A percentile compares a stretch with the other conserved stretches of the same genome.
These are phyloP conservation scores for Paecilomyces formosus DNA, from an alignment of 2,329 filamentous ascomycete genomes.

Conservation along the genomic window DNA sequence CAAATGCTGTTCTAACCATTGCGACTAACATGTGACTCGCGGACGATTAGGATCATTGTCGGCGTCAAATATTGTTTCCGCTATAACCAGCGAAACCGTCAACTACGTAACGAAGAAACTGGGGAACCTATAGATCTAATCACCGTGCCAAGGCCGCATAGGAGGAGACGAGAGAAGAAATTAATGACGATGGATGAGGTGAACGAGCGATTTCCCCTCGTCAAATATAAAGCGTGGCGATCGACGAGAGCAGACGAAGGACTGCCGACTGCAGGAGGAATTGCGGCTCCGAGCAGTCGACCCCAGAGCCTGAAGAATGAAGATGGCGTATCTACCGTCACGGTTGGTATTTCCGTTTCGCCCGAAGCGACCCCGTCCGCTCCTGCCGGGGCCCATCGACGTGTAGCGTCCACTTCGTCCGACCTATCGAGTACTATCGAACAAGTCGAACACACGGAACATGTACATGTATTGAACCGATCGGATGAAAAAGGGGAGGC, in stretches of 20 bases:
- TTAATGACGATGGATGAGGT: slow-evolving; percentile 99
- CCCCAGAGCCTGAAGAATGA: slow-evolving; percentile 65
- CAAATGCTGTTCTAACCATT: neutral
- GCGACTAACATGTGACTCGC: slow-evolving; percentile 3
- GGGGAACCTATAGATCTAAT: slow-evolving; percentile 84
- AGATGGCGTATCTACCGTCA: slow-evolving; percentile 34
- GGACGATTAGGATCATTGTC: slow-evolving; percentile 81
- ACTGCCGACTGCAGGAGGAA: slow-evolving; percentile 74
- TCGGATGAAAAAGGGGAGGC: slow-evolving; percentile 12
- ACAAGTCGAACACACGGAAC: slow-evolving; percentile 8
- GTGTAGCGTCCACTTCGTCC: slow-evolving; percentile 8
- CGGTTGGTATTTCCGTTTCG: slow-evolving; percentile 14
- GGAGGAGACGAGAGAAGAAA: slow-evolving; percentile 91
- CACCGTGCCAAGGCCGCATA: slow-evolving; percentile 75
- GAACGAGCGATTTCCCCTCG: slow-evolving; percentile 91
- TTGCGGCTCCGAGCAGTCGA: slow-evolving; percentile 63
- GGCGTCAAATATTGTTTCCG: slow-evolving; percentile 99
- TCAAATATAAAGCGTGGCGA: slow-evolving; percentile 95
- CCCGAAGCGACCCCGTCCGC: slow-evolving; percentile 15
- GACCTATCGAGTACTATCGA: slow-evolving; percentile 10
- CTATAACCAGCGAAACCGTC: slow-evolving; percentile 90
- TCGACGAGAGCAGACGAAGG: slow-evolving; percentile 75
- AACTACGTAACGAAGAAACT: slow-evolving; percentile 66
- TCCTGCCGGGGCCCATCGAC: slow-evolving; percentile 12
- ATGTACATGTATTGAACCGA: slow-evolving; percentile 1